Evolutionary conservation across 441 rosid species (phyloP).

Genomic region (Brassica balearica): DNA sequence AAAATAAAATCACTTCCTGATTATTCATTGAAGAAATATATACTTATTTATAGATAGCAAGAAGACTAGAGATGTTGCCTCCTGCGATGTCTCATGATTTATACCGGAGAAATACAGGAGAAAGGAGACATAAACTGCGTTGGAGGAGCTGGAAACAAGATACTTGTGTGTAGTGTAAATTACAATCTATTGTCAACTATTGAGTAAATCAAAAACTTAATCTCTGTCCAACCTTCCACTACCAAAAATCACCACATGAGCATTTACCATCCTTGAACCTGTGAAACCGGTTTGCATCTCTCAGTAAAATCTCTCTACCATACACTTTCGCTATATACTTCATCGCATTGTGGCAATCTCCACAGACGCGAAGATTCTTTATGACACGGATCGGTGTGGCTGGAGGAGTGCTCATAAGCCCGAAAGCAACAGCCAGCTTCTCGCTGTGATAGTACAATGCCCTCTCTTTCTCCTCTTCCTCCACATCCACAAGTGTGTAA

Average conservation of each 20-base stretch:
- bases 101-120: slow-evolving; percentile 52
- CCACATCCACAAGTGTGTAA: slow-evolving; percentile 48
- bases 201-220: neutral
- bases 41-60: slow-evolving; percentile 37
- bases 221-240: neutral
- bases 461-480: slow-evolving; percentile 53
- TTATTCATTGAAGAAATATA: neutral
- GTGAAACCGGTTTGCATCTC: slow-evolving; percentile 55
- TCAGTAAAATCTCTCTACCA: slow-evolving; percentile 47
- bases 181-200: neutral
- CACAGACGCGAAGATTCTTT: slow-evolving; percentile 55
- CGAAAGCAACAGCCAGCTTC: slow-evolving; percentile 55
- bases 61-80: slow-evolving; percentile 57
- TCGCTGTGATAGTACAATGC: slow-evolving; percentile 50
- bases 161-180: slow-evolving; percentile 60
- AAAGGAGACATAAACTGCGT: slow-evolving; percentile 79
- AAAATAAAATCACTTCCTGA: neutral
- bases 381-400: slow-evolving; percentile 47
- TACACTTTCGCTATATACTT: slow-evolving; percentile 48
- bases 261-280: slow-evolving; percentile 47
- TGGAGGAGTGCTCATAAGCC: slow-evolving; percentile 48
- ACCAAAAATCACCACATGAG: slow-evolving; percentile 54
- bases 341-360: slow-evolving; percentile 53
- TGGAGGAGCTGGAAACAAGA: slow-evolving; percentile 70
- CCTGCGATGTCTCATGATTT: slow-evolving; percentile 83